phyloP scores from a whole-genome alignment of 2,329 filamentous ascomycete genomes.

The Plectosphaerella sp. region DNA sequence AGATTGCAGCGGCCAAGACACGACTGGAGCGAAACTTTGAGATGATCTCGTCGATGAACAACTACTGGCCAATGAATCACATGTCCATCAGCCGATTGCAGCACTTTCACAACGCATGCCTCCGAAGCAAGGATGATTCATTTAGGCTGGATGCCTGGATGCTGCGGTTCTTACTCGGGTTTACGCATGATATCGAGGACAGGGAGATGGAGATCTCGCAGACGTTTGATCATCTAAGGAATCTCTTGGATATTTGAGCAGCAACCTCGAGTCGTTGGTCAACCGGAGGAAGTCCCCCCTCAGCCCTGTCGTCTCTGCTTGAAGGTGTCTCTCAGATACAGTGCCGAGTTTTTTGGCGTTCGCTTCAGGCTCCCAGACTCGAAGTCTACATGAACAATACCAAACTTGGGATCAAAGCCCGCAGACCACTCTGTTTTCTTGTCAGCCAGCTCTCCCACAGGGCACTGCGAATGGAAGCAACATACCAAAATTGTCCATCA shows the following conservation, averaged over 20 bases:
- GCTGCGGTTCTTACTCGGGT: constrained; percentile 29
- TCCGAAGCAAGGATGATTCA: constrained; percentile 26
- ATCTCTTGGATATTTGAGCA: neutral
- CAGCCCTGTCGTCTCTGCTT: constrained; percentile 1
- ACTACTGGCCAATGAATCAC: constrained; percentile 35
- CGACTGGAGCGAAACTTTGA: constrained; percentile 40
- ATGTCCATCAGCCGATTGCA: constrained; percentile 30
- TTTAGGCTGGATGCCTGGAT: constrained; percentile 37
- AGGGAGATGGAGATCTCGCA: constrained; percentile 11
- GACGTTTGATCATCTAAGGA: neutral
- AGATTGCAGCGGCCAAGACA: constrained; percentile 26
- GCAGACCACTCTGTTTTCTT: constrained; percentile 3
- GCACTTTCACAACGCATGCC: constrained; percentile 36
- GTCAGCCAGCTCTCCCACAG: neutral
- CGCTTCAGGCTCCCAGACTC: constrained; percentile 15
- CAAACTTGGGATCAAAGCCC: constrained; percentile 21
- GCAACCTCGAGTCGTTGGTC: neutral
- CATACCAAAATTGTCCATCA: constrained; percentile 30
- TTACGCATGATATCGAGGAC: constrained; percentile 21
- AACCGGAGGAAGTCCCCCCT: neutral
- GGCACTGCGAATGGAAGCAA: neutral
- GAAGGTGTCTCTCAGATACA: constrained; percentile 12
- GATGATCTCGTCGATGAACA: constrained; percentile 31
- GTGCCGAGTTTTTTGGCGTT: constrained; percentile 18
- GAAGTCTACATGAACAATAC: constrained; percentile 22